Evolutionary conservation across 2,329 filamentous ascomycete genomes (phyloP).

Genomic region (Penicillium sp.): DNA sequence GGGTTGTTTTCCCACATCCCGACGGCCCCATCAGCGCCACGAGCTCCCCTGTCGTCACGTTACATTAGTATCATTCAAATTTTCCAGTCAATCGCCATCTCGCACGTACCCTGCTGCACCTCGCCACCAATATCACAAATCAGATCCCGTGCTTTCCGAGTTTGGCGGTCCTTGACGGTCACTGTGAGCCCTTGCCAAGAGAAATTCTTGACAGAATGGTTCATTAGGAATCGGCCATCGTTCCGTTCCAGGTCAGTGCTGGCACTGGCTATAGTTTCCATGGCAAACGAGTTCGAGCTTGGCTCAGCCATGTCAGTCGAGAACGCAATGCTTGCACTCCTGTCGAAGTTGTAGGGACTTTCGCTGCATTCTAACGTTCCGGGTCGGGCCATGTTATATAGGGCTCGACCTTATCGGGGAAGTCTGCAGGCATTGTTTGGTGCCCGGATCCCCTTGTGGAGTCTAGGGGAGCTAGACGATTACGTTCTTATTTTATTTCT

Average conservation of each 20-base stretch:
- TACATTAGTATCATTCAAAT: not conserved
- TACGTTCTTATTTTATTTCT: not conserved
- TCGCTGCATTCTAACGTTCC: not conserved
- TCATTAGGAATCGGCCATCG: constrained; percentile 42
- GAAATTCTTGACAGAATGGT: constrained; percentile 63
- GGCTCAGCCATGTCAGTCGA: not conserved
- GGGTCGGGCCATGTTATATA: not conserved
- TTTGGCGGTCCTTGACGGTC: constrained; percentile 68
- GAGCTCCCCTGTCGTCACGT: constrained; percentile 57
- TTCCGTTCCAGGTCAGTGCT: constrained; percentile 36
- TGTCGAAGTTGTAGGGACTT: not conserved
- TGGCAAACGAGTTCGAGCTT: not conserved
- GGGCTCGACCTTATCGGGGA: not conserved
- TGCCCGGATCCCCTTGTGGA: not conserved
- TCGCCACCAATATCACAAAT: constrained; percentile 63
- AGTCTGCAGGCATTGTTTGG: not conserved
- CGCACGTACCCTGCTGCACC: constrained; percentile 57
- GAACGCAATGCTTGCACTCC: not conserved
- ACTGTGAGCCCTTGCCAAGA: constrained; percentile 67
- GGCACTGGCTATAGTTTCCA: not conserved
- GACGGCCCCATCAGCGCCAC: constrained; percentile 79
- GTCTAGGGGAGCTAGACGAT: not conserved
- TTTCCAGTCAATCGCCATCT: not conserved
- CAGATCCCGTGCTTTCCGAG: constrained; percentile 62
- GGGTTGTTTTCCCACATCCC: constrained; percentile 74